Conservation (phyloP, 495 filamentous ascomycete genomes). For the Aspergillus carlsbadensis region DNA sequence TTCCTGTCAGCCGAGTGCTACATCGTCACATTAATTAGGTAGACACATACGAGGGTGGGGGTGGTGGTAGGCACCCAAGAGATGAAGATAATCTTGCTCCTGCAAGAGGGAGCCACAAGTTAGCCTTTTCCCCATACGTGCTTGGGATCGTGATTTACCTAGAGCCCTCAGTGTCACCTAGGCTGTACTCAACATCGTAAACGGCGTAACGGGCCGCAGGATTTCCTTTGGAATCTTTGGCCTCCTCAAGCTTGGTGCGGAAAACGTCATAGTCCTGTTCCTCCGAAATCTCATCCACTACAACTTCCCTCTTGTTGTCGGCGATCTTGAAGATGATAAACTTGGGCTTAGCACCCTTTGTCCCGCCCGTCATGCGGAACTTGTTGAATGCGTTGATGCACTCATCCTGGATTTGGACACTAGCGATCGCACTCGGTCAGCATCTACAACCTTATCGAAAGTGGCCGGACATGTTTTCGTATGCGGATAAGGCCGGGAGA, state of each 20-base stretch:
- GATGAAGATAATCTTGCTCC: constrained; percentile 96
- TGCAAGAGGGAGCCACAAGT: constrained; percentile 28
- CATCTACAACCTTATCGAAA: constrained; percentile 9
- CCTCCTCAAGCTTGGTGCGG: constrained; percentile 73
- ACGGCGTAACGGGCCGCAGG: constrained; percentile 81
- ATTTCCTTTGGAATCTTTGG: constrained; percentile 64
- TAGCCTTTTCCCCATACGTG: not conserved
- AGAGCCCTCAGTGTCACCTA: constrained; percentile 75
- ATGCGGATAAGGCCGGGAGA: constrained; percentile 11
- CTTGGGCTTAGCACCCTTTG: constrained; percentile 74
- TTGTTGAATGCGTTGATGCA: constrained; percentile 85
- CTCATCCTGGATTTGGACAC: constrained; percentile 75
- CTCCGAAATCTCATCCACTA: constrained; percentile 70
- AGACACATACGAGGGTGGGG: constrained; percentile 68
- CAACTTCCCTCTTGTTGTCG: constrained; percentile 88
- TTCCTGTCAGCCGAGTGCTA: constrained; percentile 22
- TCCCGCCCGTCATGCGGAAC: constrained; percentile 77
- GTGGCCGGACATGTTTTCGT: not conserved
- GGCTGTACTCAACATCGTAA: constrained; percentile 87
- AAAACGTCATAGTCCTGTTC: constrained; percentile 71
- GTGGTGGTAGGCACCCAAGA: constrained; percentile 88
- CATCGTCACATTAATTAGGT: not conserved
- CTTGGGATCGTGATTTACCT: constrained; percentile 48
- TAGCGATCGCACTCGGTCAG: constrained; percentile 36
- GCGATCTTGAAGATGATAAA: constrained; percentile 97